Conservation (phyloP, 192 early-diverging fungal species). For the Lobosporangium transversale region DNA sequence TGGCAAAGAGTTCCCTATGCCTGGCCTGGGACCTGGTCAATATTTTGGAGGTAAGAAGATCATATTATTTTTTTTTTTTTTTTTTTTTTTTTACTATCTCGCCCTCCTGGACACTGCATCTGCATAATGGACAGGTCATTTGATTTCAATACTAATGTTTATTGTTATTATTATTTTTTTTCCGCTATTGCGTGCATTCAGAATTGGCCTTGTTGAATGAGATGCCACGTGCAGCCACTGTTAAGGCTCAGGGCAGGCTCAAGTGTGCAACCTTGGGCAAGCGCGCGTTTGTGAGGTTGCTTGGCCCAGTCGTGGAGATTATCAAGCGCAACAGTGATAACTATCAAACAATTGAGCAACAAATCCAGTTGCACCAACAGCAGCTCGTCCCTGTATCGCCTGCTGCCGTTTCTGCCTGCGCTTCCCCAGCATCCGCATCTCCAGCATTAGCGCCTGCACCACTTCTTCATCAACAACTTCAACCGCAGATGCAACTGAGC, state of each 20-base stretch:
- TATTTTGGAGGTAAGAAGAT: slow-evolving; percentile 92
- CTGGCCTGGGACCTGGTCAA: slow-evolving; percentile 79
- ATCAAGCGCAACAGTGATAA: slow-evolving; percentile 95
- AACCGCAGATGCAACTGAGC: slow-evolving; percentile 20
- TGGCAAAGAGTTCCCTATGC: slow-evolving; percentile 81
- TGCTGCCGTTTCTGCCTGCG: slow-evolving; percentile 6
- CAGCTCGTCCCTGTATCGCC: slow-evolving; percentile 26
- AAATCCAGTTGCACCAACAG: slow-evolving; percentile 49
- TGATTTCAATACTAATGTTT: neutral
- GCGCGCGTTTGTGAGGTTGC: slow-evolving; percentile 93
- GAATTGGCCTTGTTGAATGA: slow-evolving; percentile 96
- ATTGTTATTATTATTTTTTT: slow-evolving; percentile 4
- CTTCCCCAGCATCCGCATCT: slow-evolving; percentile 15
- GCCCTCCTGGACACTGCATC: neutral
- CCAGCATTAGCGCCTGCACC: slow-evolving; percentile 26
- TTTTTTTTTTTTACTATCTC: slow-evolving; percentile 2
- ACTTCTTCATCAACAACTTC: slow-evolving; percentile 8
- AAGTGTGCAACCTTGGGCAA: slow-evolving; percentile 97
- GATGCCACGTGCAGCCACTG: slow-evolving; percentile 91
- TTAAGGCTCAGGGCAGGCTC: slow-evolving; percentile 83
- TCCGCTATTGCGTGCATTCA: slow-evolving; percentile 24
- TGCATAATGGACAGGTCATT: neutral
- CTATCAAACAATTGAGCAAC: slow-evolving; percentile 72
- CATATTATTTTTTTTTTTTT: slow-evolving; percentile 1
- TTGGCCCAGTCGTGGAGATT: slow-evolving; percentile 96